Base-by-base conservation (phyloP, 108 stramenopile species). In the Cyclotella distinguenda region DNA sequence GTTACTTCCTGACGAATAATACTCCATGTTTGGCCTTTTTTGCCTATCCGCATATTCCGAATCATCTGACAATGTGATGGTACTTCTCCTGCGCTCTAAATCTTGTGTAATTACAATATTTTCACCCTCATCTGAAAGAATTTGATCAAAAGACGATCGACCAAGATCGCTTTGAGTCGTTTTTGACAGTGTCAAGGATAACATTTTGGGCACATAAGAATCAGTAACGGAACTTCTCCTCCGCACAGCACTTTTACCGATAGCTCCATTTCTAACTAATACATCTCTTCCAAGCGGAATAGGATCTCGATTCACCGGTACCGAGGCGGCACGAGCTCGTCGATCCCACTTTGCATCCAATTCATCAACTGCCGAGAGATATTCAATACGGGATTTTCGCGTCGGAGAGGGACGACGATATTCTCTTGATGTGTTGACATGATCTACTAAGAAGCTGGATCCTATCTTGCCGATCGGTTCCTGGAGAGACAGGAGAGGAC, bases 401-500 rank as follows among this genome's bases (percentile, higher is more conserved):
- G 30, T 25, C 1, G 51, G 30, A 28, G 13, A 0, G 4, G 31
- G 31, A 12, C 11, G 12, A 1, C 9, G 4, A 10, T 36, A 36
- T 6, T 11, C 21, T 11, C 13, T 5, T 35, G n/a, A 36, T 16
- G 55, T 25, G 1, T 12, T 9, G 0, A 28, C 35, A 39, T 21
- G 55, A 22, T 30, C 22, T 7, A 8, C 1, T 6, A 8, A n/a
- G 39, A 19, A 1, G 15, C 36, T 34, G 21, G 63, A 36, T 18
- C 39, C 39, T 23, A 16, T 36, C 10, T 50, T 35, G 13, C 38
- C 55, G 4, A 12, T 56, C 4, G 55, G 55, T 36, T 56, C 55
- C 39, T 38, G 36, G 33, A n/a, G 42, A 21, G 45, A 15, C 26
- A 34, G 5, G 18, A 39, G 8, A 3, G 19, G 51, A 10, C 28